A percentile compares a stretch with the other conserved stretches of the same genome.
These are phyloP conservation scores for bread wheat (Triticum aestivum) DNA, from an alignment of 176 grass and related monocot species.

Conservation along the genomic window DNA sequence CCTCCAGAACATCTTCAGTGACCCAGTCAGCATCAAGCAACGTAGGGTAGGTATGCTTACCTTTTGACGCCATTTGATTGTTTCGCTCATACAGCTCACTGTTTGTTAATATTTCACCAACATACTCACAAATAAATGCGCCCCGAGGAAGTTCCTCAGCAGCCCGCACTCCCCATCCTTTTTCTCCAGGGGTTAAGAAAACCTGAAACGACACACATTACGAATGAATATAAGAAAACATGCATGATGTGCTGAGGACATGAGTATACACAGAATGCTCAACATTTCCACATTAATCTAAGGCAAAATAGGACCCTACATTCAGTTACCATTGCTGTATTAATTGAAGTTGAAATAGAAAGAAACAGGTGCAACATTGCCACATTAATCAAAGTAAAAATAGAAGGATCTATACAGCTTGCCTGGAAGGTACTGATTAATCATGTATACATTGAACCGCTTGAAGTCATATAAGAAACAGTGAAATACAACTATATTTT, in stretches of 20 bases:
- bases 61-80: slow-evolving; percentile 33
- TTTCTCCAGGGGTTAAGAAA: slow-evolving; percentile 65
- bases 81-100: slow-evolving; percentile 72
- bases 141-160: slow-evolving; percentile 66
- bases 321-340: not conserved
- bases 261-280: not conserved
- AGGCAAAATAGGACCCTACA: not conserved
- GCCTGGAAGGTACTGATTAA: not conserved
- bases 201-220: slow-evolving; percentile 51
- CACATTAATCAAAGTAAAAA: not conserved
- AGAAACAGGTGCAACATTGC: not conserved
- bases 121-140: slow-evolving; percentile 86
- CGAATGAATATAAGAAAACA: not conserved
- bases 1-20: slow-evolving; percentile 78
- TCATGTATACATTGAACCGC: not conserved
- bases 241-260: not conserved
- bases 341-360: not conserved
- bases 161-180: slow-evolving; percentile 76
- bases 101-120: slow-evolving; percentile 92
- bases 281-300: not conserved
- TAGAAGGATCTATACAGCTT: not conserved
- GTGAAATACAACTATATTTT: not conserved
- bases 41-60: slow-evolving; percentile 77
- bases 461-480: not conserved
- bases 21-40: slow-evolving; percentile 73